Conservation (phyloP, 768 basidiomycete species). For the Xerocomellus amylosporus region DNA sequence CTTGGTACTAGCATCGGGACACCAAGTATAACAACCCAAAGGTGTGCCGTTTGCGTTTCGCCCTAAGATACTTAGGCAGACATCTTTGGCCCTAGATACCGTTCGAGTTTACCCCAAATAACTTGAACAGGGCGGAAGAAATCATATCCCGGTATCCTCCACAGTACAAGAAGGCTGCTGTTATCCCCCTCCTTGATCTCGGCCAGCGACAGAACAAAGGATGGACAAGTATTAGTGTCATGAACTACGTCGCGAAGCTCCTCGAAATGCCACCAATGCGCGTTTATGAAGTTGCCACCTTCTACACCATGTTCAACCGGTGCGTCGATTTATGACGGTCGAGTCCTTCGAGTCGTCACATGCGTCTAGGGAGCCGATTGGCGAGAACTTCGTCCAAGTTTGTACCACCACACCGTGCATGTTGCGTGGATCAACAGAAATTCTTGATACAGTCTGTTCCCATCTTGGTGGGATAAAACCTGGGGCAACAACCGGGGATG, state of each 20-base stretch:
- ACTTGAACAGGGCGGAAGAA: constrained; percentile 80
- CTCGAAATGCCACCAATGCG: constrained; percentile 97
- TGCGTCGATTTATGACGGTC: constrained; percentile 33
- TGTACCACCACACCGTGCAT: constrained; percentile 99
- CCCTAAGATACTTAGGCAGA: neutral
- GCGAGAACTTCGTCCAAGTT: constrained; percentile 91
- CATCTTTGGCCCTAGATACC: constrained; percentile 57
- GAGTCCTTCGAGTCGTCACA: neutral
- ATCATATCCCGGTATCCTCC: constrained; percentile 93
- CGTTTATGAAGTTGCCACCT: constrained; percentile 98
- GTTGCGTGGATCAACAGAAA: constrained; percentile 87
- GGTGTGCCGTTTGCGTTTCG: constrained; percentile 39
- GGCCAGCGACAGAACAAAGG: constrained; percentile 97
- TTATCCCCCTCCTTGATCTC: constrained; percentile 94
- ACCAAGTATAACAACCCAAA: constrained; percentile 91
- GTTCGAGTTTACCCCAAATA: constrained; percentile 81
- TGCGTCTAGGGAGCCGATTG: constrained; percentile 78
- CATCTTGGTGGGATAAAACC: constrained; percentile 83
- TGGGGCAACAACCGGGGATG: constrained; percentile 92
- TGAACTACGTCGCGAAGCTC: constrained; percentile 96
- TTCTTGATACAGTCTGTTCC: constrained; percentile 77
- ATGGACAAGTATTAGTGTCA: constrained; percentile 97
- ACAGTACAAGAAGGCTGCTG: constrained; percentile 98
- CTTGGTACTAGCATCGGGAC: constrained; percentile 77
- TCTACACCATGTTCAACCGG: constrained; percentile 99